phyloP scores from a whole-genome alignment of 2,329 filamentous ascomycete genomes.

The Fusarium globosum region DNA sequence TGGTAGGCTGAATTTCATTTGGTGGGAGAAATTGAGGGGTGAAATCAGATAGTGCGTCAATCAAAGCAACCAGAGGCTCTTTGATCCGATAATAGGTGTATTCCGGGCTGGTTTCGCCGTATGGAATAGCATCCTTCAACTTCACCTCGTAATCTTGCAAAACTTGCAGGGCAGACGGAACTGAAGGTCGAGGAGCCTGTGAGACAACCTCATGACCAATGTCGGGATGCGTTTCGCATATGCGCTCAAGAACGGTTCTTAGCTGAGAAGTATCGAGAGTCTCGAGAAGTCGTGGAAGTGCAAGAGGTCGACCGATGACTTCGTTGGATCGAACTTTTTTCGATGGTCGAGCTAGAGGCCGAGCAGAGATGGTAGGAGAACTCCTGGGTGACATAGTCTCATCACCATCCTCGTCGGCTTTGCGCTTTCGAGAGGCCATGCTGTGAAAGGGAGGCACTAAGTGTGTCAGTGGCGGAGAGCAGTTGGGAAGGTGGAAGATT shows the following conservation, averaged over 20 bases:
- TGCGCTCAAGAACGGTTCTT: slow-evolving; percentile 85
- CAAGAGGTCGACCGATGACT: slow-evolving; percentile 66
- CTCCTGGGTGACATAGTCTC: slow-evolving; percentile 90
- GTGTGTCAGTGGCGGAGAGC: slow-evolving; percentile 37
- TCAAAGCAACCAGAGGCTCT: slow-evolving; percentile 79
- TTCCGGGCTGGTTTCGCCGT: slow-evolving; percentile 86
- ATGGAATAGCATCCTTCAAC: slow-evolving; percentile 84
- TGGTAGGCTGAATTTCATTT: slow-evolving; percentile 83
- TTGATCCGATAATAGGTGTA: slow-evolving; percentile 96
- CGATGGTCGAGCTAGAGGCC: slow-evolving; percentile 73
- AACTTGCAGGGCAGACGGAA: slow-evolving; percentile 81
- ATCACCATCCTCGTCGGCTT: slow-evolving; percentile 81
- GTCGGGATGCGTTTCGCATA: slow-evolving; percentile 89
- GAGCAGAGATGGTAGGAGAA: slow-evolving; percentile 79
- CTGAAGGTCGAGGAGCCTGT: slow-evolving; percentile 87
- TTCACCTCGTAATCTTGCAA: slow-evolving; percentile 83
- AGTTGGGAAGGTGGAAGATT: not conserved
- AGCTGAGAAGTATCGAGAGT: slow-evolving; percentile 89
- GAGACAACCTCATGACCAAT: slow-evolving; percentile 86
- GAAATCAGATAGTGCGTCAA: slow-evolving; percentile 92
- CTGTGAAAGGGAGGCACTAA: slow-evolving; percentile 61
- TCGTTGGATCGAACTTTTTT: slow-evolving; percentile 75
- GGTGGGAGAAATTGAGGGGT: slow-evolving; percentile 96
- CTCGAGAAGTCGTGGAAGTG: slow-evolving; percentile 82
- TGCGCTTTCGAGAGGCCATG: slow-evolving; percentile 79